Evolutionary conservation across 768 basidiomycete species (phyloP).

Genomic region (Lentinula boryana): DNA sequence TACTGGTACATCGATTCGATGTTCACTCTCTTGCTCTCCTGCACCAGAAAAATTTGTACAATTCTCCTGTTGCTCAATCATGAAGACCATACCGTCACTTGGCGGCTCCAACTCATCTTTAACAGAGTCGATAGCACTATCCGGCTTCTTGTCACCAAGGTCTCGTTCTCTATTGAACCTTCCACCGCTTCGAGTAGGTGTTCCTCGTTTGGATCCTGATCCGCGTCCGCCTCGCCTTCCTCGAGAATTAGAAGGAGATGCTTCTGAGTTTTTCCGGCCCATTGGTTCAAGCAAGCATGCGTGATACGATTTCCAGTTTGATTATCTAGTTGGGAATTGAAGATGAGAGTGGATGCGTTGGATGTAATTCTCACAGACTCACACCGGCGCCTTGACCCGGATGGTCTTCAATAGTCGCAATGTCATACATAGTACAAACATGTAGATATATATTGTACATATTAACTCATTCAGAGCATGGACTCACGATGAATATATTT

Average conservation of each 20-base stretch:
- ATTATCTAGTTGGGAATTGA: too few species aligned
- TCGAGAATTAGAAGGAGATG: slow-evolving; percentile 5
- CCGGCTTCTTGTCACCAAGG: slow-evolving; percentile 36
- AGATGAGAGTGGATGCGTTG: too few species aligned
- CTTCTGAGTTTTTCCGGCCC: slow-evolving; percentile 35
- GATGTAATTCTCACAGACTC: too few species aligned
- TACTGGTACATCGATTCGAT: slow-evolving; percentile 63
- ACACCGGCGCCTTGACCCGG: neutral
- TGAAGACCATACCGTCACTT: slow-evolving; percentile 16
- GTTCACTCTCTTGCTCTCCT: slow-evolving; percentile 18
- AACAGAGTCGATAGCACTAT: slow-evolving; percentile 49
- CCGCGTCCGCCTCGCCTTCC: slow-evolving; percentile 34
- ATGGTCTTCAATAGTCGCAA: neutral
- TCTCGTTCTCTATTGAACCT: slow-evolving; percentile 12
- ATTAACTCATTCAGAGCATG: too few species aligned
- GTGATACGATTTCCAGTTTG: too few species aligned
- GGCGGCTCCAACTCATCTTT: slow-evolving; percentile 30
- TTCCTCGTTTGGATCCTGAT: slow-evolving; percentile 19
- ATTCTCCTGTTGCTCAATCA: neutral
- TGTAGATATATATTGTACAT: too few species aligned
- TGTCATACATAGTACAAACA: too few species aligned
- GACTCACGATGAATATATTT: too few species aligned
- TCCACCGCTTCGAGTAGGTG: slow-evolving; percentile 9
- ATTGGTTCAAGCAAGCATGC: slow-evolving; percentile 12
- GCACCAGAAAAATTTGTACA: neutral